phyloP scores from a whole-genome alignment of 352 stramenopile species.

The Globisporangium recalcitrans region DNA sequence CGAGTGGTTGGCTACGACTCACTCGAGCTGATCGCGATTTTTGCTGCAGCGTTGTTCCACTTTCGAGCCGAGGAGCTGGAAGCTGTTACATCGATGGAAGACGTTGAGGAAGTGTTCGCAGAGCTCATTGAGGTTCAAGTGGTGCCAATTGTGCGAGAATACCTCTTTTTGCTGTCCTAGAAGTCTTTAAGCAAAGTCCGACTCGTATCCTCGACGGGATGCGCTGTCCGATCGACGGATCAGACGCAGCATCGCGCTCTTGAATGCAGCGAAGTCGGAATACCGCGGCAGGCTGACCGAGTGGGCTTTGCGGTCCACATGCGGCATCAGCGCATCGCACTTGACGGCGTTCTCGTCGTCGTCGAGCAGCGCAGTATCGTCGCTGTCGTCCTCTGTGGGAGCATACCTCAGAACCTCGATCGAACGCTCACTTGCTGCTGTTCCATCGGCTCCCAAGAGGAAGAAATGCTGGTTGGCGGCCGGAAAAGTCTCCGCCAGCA shows the following conservation, averaged over 20 bases:
- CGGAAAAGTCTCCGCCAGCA: slow-evolving; percentile 43
- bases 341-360: slow-evolving; percentile 14
- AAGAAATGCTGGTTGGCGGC: slow-evolving; percentile 44
- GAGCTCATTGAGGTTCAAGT: slow-evolving; percentile 69
- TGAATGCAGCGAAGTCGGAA: slow-evolving; percentile 48
- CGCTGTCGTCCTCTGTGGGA: slow-evolving; percentile 3
- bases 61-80: slow-evolving; percentile 57
- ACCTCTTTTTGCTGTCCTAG: slow-evolving; percentile 51
- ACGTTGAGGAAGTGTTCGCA: slow-evolving; percentile 55
- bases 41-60: slow-evolving; percentile 67
- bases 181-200: background rate
- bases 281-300: slow-evolving; percentile 51
- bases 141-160: slow-evolving; percentile 64
- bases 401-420: slow-evolving; percentile 8
- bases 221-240: slow-evolving; percentile 36
- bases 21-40: slow-evolving; percentile 59
- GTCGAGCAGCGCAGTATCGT: slow-evolving; percentile 8
- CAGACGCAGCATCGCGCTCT: slow-evolving; percentile 30
- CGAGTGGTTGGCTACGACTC: slow-evolving; percentile 67
- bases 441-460: slow-evolving; percentile 9
- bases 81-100: slow-evolving; percentile 36
- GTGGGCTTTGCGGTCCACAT: slow-evolving; percentile 29
- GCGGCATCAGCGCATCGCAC: slow-evolving; percentile 30
- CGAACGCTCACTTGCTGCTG: background rate
- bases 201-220: slow-evolving; percentile 26